phyloP scores from a whole-genome alignment of 129 eudicot genomes.

The Oenanthe sinensis region DNA sequence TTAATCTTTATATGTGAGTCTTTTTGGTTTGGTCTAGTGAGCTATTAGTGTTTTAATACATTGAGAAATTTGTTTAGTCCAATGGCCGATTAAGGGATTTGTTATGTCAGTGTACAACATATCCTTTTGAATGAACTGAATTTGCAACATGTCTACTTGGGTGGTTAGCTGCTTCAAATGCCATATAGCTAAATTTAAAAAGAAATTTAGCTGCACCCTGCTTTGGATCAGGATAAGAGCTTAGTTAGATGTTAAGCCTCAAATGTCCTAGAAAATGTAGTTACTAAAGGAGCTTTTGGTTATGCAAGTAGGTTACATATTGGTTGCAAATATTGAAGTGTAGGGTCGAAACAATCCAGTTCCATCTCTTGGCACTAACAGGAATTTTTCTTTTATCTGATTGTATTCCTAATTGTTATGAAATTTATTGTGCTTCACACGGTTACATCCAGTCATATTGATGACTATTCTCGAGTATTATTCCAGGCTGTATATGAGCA shows the following conservation, averaged over 20 bases:
- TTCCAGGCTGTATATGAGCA: slow-evolving; percentile 95
- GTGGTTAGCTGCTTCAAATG: background rate
- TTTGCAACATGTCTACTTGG: background rate
- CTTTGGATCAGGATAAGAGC: background rate
- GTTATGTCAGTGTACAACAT: background rate
- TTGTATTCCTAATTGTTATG: background rate
- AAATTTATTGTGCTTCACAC: background rate
- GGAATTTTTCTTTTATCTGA: background rate
- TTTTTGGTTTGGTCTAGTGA: background rate
- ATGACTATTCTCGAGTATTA: background rate
- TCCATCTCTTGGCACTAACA: background rate
- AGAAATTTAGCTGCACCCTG: background rate
- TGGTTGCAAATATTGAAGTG: background rate
- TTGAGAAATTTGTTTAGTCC: background rate
- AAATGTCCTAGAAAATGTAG: background rate
- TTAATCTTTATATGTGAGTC: background rate
- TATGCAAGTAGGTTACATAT: background rate
- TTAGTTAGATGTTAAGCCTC: background rate
- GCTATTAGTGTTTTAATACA: background rate
- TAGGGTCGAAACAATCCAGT: background rate
- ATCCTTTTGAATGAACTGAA: background rate
- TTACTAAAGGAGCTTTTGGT: background rate
- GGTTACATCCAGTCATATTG: background rate
- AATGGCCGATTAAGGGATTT: background rate
- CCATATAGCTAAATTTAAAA: background rate